These are phyloP conservation scores for Polygonum aviculare DNA, from an alignment of 148 eudicot genomes.

Conservation along the genomic window DNA sequence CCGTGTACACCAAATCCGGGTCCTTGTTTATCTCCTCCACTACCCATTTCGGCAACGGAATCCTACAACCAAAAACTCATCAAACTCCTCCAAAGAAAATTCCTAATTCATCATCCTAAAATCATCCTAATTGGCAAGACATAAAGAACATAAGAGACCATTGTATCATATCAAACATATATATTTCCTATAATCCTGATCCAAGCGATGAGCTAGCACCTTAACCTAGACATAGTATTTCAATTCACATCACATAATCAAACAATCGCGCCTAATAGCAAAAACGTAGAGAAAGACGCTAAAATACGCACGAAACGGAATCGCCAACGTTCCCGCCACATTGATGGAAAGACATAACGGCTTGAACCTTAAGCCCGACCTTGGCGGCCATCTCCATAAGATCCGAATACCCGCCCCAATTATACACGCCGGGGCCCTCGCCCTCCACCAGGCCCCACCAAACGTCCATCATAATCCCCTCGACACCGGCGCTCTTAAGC, in stretches of 20 bases:
- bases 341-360: constrained; percentile 65
- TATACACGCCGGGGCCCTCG: constrained; percentile 42
- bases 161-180: not conserved
- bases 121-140: not conserved
- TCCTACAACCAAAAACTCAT: constrained; percentile 20
- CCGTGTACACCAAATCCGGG: constrained; percentile 72
- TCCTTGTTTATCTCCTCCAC: constrained; percentile 54
- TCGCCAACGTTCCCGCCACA: constrained; percentile 45
- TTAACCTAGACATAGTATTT: too few relatives aligned
- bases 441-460: constrained; percentile 81
- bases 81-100: not conserved
- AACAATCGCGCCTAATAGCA: not conserved
- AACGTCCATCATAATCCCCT: constrained; percentile 69
- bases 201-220: not conserved
- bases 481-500: constrained; percentile 38
- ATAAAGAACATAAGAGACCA: not conserved
- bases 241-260: not conserved
- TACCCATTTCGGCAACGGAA: constrained; percentile 81
- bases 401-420: constrained; percentile 50
- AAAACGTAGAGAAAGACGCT: not conserved
- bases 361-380: constrained; percentile 49
- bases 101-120: too few relatives aligned
- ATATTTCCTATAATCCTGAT: too few relatives aligned
- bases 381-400: constrained; percentile 32
- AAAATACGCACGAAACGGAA: constrained; percentile 15